Base-by-base conservation (phyloP, 192 early-diverging fungal species). In the Rhizophagus clarus region DNA sequence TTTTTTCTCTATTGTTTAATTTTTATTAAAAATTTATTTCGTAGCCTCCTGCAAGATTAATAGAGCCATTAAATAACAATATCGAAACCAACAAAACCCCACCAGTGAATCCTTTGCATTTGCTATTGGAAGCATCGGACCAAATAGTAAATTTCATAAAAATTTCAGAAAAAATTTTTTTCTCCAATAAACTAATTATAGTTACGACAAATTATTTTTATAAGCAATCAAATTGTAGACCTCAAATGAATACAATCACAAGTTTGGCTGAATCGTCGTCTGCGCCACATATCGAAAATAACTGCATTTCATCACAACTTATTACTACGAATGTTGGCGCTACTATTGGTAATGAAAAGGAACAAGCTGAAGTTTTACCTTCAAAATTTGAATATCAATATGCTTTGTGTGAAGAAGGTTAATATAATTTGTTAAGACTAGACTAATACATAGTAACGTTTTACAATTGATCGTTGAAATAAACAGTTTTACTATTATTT, bases 61-160 rank as follows among this genome's bases (percentile, higher is more conserved):
- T 67, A 11, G 64, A 70, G 22, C n/a, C 17, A 40, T n/a, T 40
- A 40, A 17, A 31, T 6, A 11, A 32, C 11, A n/a, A 32, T 70
- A n/a, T 70, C 10, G 40, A 70, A 70, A 40, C 22, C 2, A 70
- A 70, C 9, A 8, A 15, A 9, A 7, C 68, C 24, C 32, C 34
- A 63, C 74, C 24, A 37, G 15, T 63, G 31, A 76, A 76, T 62
- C 74, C 74, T 29, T 76, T 76, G 56, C 74, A 76, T 63, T 76
- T 76, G 20, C 29, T 76, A 32, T 63, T 76, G 34, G 74, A 49
- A 76, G 74, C 74, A 34, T 76, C 74, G 29, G 74, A 76, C 34
- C 74, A 76, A 62, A 62, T 76, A 37, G 74, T 76, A 76, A 34
- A 12, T 60, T 47, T 51, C 9, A 10, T 40, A 5, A 40, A 40